These are phyloP conservation scores for Tuber borchii DNA, from an alignment of 495 filamentous ascomycete species.

Conservation along the genomic window DNA sequence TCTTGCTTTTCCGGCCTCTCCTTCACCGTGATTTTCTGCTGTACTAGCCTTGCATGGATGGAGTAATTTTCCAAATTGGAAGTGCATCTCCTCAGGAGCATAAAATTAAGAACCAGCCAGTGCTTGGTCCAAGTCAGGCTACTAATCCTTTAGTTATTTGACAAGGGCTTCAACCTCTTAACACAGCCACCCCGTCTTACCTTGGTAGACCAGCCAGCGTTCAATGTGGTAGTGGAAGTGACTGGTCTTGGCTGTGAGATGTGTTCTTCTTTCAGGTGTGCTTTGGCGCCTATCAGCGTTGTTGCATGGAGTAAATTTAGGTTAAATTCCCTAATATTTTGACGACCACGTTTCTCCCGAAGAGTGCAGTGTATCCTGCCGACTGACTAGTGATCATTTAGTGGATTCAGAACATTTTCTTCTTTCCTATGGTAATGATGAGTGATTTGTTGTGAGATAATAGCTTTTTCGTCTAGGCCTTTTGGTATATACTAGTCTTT, in stretches of 20 bases:
- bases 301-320: neutral
- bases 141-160: neutral
- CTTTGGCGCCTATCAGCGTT: neutral
- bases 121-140: neutral
- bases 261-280: neutral
- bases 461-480: neutral
- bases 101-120: neutral
- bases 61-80: neutral
- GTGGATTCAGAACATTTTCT: neutral
- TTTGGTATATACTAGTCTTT: neutral
- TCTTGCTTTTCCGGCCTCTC: neutral
- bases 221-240: neutral
- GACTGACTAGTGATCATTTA: neutral
- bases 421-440: neutral
- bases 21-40: neutral
- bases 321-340: neutral
- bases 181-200: neutral
- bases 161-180: neutral
- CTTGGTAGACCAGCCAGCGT: neutral
- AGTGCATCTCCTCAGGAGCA: neutral
- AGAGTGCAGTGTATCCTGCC: neutral
- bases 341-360: neutral
- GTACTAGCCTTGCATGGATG: neutral
- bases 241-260: neutral
- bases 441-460: neutral